Base-by-base conservation (phyloP, 768 basidiomycete genomes). In the Leccinum olivaceopallidum region DNA sequence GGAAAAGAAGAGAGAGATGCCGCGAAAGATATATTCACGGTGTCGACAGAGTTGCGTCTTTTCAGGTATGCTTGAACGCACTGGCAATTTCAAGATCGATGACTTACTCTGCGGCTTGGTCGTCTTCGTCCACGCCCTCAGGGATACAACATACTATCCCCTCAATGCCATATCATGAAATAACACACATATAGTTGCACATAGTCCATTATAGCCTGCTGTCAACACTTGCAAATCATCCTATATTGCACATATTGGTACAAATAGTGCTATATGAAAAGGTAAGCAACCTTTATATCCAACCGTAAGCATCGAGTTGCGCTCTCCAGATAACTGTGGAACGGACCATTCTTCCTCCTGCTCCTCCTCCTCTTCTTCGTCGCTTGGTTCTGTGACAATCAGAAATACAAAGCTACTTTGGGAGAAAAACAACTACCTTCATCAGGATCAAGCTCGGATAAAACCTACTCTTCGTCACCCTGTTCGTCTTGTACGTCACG, bases 241-340 rank as follows among this genome's bases (percentile, higher is more conserved):
- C 12, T 34, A 34, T 34, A 34, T 34, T 34, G 32, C 32, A 34
- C 32, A 34, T 34, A 34, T 34, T 34, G 32, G 32, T 34, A 34
- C 32, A 34, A 34, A 34, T 34, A 34, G 32, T 34, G 32, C 32
- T 34, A 34, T 34, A 34, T 3, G 12, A 34, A 34, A 34, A 34
- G 32, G 32, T 34, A 34, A 4, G 12, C 32, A 34, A 34, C 32
- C 32, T 34, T 34, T 94, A 81, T 97, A 95, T 12, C 96, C 96
- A 44, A 98, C 88, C 4, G 92, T 92, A 39, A 98, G 82, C 63
- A 94, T 91, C 6, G 92, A 90, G 73, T 98, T 98, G 62, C 82
- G 82, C 30, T 87, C 88, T 28, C 88, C 88, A 42, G 81, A 78
- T 16, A 76, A 64, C 51, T 79, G 75, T 10, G 75, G 65, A 48